These are phyloP conservation scores for Dendrobium huoshanense DNA, from an alignment of 106 monocot genomes.

Conservation along the genomic window DNA sequence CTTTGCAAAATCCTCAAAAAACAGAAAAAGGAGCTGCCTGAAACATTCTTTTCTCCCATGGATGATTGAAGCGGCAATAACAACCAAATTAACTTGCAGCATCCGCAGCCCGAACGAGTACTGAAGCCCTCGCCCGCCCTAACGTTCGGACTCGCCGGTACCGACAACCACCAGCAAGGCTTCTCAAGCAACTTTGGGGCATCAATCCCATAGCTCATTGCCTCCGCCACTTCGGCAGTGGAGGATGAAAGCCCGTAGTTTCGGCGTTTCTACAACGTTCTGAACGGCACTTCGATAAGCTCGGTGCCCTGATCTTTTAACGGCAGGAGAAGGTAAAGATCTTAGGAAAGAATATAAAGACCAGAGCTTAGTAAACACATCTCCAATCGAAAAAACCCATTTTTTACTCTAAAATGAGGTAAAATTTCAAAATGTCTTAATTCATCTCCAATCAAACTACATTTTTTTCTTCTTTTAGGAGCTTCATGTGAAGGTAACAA, in stretches of 20 bases:
- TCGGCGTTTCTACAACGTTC: not conserved
- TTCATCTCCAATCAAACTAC: too few relatives aligned
- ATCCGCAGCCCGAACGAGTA: slow-evolving; percentile 15
- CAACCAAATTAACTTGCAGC: slow-evolving; percentile 14
- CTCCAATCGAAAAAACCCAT: too few relatives aligned
- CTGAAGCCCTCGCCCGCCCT: not conserved
- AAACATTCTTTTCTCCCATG: not conserved
- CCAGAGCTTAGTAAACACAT: too few relatives aligned
- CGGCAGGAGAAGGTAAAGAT: too few relatives aligned
- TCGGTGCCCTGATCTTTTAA: not conserved
- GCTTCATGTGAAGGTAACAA: too few relatives aligned
- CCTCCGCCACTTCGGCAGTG: not conserved
- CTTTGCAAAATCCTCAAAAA: not conserved
- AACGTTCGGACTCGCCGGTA: not conserved
- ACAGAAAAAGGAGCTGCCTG: not conserved
- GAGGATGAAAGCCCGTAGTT: not conserved
- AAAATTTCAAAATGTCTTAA: too few relatives aligned
- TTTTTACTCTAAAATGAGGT: too few relatives aligned
- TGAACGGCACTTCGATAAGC: not conserved
- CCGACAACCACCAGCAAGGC: not conserved
- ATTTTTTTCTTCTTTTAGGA: too few relatives aligned
- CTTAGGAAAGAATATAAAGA: too few relatives aligned
- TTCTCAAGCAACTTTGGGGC: not conserved
- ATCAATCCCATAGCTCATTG: not conserved
- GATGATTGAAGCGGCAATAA: slow-evolving; percentile 35